Base-by-base conservation (phyloP, 192 early-diverging fungal species). In the Coemansia sp. region DNA sequence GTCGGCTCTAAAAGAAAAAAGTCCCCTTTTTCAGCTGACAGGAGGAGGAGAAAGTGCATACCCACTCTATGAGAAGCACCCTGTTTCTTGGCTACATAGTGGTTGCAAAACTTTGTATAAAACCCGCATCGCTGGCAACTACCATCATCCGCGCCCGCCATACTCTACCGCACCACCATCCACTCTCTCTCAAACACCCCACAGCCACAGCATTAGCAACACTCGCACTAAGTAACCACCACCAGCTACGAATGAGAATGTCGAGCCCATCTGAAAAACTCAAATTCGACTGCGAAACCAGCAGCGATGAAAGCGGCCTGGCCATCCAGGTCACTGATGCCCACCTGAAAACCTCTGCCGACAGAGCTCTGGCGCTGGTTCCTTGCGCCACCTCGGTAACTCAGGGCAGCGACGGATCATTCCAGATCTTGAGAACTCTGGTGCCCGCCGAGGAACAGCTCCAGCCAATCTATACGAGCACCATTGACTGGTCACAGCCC, bases 401-500 rank as follows among this genome's bases (percentile, higher is more conserved):
- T n/a, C n/a, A n/a, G n/a, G n/a, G n/a, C n/a, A n/a, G n/a, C n/a
- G n/a, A n/a, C n/a, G n/a, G n/a, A n/a, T n/a, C n/a, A n/a, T n/a
- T n/a, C n/a, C n/a, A n/a, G n/a, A n/a, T n/a, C n/a, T n/a, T n/a
- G n/a, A n/a, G n/a, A n/a, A n/a, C n/a, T n/a, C n/a, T n/a, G n/a
- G n/a, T n/a, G n/a, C n/a, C n/a, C n/a, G n/a, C n/a, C n/a, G n/a
- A n/a, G n/a, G n/a, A n/a, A n/a, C n/a, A n/a, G n/a, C n/a, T n/a
- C n/a, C n/a, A n/a, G 1, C 72, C 65, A 1, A 43, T 59, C 4
- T 68, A 64, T 37, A 52, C 60, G 13, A 75, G 72, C 54, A 57
- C 51, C 2, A 41, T 64, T 9, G 46, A 75, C 57, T 75, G 72
- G 72, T 28, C 50, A 4, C 23, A 17, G n/a, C 64, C 72, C 6